These are phyloP conservation scores for Wickerhamiella slavikovae DNA, from an alignment of 805 yeast species.

Conservation along the genomic window DNA sequence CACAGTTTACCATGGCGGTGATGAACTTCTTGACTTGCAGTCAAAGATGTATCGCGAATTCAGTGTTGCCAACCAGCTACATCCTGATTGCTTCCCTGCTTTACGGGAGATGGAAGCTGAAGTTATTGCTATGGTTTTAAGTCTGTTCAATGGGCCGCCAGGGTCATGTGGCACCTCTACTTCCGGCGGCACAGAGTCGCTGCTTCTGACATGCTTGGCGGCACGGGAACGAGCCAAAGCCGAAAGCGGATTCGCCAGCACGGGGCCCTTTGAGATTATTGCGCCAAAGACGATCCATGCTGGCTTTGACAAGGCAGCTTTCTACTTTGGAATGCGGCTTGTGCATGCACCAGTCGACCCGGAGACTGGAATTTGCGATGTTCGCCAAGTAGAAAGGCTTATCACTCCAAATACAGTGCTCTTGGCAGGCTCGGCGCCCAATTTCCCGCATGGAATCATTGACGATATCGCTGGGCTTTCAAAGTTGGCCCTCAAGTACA, in stretches of 20 bases:
- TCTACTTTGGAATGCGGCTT: constrained; percentile 70
- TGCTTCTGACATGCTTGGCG: constrained; percentile 65
- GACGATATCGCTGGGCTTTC: constrained; percentile 70
- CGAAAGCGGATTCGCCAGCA: constrained; percentile 31
- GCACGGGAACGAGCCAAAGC: constrained; percentile 55
- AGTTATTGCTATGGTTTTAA: constrained; percentile 76
- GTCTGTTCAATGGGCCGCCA: constrained; percentile 61
- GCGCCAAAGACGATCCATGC: constrained; percentile 89
- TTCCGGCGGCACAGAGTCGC: constrained; percentile 90
- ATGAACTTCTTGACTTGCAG: constrained; percentile 54
- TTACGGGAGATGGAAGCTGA: constrained; percentile 93
- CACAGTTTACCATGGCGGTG: constrained; percentile 92
- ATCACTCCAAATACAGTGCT: constrained; percentile 67
- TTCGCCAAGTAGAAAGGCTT: constrained; percentile 35
- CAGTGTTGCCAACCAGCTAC: constrained; percentile 82
- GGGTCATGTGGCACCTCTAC: constrained; percentile 65
- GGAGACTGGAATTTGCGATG: constrained; percentile 43
- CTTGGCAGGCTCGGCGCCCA: constrained; percentile 86
- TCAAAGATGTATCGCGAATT: constrained; percentile 53
- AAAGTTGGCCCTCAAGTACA: constrained; percentile 35
- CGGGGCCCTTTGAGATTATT: constrained; percentile 84
- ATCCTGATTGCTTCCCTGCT: constrained; percentile 94
- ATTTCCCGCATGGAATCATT: constrained; percentile 88
- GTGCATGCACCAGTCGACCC: constrained; percentile 65
- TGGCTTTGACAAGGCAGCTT: constrained; percentile 82